These are phyloP conservation scores for Globisporangium recalcitrans DNA, from an alignment of 352 stramenopile species.

Conservation along the genomic window DNA sequence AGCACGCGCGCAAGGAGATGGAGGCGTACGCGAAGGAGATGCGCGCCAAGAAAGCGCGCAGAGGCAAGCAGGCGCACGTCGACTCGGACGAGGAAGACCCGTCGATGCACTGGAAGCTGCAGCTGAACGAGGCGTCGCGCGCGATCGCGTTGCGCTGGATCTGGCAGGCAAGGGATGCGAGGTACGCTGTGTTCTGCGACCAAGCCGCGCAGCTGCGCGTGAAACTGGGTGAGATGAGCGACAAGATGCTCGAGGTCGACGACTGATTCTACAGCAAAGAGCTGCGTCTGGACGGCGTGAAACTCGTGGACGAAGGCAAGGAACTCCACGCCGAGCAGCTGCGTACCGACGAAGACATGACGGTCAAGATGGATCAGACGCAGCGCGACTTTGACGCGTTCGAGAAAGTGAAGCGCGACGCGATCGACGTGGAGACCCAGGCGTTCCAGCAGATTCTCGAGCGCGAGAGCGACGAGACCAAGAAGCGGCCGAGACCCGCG, in stretches of 20 bases:
- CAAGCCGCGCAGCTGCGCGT: slow-evolving; percentile 51
- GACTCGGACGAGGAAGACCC: slow-evolving; percentile 74
- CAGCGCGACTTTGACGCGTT: slow-evolving; percentile 79
- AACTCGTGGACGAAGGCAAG: slow-evolving; percentile 47
- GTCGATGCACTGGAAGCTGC: slow-evolving; percentile 65
- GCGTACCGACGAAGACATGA: slow-evolving; percentile 72
- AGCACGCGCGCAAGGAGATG: slow-evolving; percentile 85
- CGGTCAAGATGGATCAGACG: slow-evolving; percentile 73
- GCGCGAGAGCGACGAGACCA: slow-evolving; percentile 43
- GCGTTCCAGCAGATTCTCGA: slow-evolving; percentile 62
- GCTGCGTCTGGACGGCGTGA: slow-evolving; percentile 75
- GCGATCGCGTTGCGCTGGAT: slow-evolving; percentile 77
- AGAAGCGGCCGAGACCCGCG: slow-evolving; percentile 53
- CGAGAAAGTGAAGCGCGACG: slow-evolving; percentile 59
- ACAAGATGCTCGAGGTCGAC: slow-evolving; percentile 88
- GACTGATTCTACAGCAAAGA: slow-evolving; percentile 92
- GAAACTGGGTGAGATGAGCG: slow-evolving; percentile 45
- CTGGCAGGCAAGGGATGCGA: slow-evolving; percentile 65
- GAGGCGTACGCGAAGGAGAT: slow-evolving; percentile 91
- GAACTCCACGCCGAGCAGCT: slow-evolving; percentile 54
- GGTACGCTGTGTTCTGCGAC: slow-evolving; percentile 38
- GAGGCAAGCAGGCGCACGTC: slow-evolving; percentile 52
- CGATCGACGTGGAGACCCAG: slow-evolving; percentile 47
- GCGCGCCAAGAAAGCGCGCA: slow-evolving; percentile 58
- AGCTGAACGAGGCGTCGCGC: slow-evolving; percentile 78